Base-by-base conservation (phyloP, 202 grass and related monocot species). In the Schoenoplectus triqueter region DNA sequence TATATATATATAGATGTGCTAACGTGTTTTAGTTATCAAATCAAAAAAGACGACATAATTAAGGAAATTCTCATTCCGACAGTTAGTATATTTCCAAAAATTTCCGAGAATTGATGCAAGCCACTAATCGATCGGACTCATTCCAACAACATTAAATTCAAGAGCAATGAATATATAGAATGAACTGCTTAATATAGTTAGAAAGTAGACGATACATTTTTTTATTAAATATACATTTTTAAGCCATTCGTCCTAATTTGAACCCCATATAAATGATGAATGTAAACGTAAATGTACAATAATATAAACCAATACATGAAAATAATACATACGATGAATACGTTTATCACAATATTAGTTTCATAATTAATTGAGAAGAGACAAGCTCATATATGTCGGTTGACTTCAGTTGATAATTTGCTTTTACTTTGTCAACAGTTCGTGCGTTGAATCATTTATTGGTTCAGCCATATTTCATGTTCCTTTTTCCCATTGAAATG, bases 401-500 rank as follows among this genome's bases (percentile, higher is more conserved):
- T 56, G 19, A 54, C 72, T 39, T 40, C 15, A 1, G 10, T 76
- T 56, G 20, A 76, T 40, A 76, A 31, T 77, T 57, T 57, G 21
- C 51, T 77, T 49, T 77, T 31, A 20, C 14, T 55, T 39, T 52
- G 10, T 5, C 19, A 40, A 57, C 73, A 77, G 73, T 77, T 76
- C 20, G 1, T 54, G 19, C 39, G 73, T 77, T 77, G 73, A 55
- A 20, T 40, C 50, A n/a, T 77, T 51, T 50, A 56, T 14, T 39
- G 20, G 18, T 77, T 77, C 73, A 56, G 57, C 21, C 0, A 83
- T 83, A 70, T 83, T 71, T 83, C 81, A 83, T 83, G 81, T 21
- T 57, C 44, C 17, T 10, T 83, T 67, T 68, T 54, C 17, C 63
- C 1, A 55, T 83, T 54, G 73, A 17, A 45, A 44, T 66, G 45